Evolutionary conservation across 257 asterid genomes (phyloP), one percentile per base, ranked within the genome.

Genomic region (Linderniella brevidens): DNA sequence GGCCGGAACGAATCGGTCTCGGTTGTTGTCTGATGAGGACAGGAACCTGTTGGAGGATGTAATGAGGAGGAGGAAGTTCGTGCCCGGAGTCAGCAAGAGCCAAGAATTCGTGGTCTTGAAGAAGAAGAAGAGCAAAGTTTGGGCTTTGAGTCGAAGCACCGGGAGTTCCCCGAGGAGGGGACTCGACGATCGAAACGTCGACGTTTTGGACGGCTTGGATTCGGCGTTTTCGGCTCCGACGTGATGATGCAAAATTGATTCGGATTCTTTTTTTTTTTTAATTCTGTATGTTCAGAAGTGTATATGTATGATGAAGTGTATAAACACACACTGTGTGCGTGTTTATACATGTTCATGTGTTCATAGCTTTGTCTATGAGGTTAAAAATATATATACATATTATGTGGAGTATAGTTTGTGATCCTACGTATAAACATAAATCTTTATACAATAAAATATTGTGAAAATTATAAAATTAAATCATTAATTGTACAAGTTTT

Each of bases 31-130:
- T 0, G 14, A 60, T 0, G 99, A 90, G 69, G 99, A 90, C 42
- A 71, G 66, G 52, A 40, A 66, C 46, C 67, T 90, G 45, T 61
- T 90, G 56, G 88, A 90, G 53, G 82, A 74, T 42, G 96, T 82
- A 11, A 76, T 72, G 79, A 77, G 61, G 49, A 62, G 85, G 69
- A 67, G 75, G 55, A 73, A 58, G 43, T 58, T 77, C 57, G 54
- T 66, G 5, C 85, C 74, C 0, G 86, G 85, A 11, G 66, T 73
- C 50, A 77, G 96, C 78, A 90, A 85, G 69, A 85, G 99, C 78
- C 96, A 86, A 60, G 96, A 82, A 44, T 73, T 86, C 16, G 53
- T 46, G 15, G 50, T 56, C 11, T 70, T 56, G 8, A 70, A 65
- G 58, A 58, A 50, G 55, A 73, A 67, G 49, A 62, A 41, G 10